Percentiles rank a stretch among this genome's conserved stretches.
Evolutionary conservation across 2,329 filamentous ascomycete genomes (phyloP).

Genomic region (Pseudogymnoascus sp.): DNA sequence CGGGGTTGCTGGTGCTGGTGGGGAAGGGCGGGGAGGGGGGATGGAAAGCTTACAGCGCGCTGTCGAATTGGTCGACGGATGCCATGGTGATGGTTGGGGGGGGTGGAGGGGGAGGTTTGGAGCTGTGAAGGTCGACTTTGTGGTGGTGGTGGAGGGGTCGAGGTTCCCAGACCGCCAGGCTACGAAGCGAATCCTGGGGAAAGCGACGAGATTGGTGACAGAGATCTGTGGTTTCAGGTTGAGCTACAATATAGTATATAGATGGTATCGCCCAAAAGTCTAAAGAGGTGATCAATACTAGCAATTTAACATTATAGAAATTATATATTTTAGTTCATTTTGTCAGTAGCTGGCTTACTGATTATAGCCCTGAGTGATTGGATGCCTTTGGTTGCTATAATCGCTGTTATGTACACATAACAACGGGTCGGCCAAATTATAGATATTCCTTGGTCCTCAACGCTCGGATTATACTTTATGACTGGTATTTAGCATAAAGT

Average conservation of each 20-base stretch:
- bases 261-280: no score
- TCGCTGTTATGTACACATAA: background rate
- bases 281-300: no score
- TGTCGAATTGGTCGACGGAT: constrained; percentile 29
- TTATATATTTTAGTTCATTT: no score
- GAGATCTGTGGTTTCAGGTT: no score
- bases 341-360: no score
- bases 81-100: constrained; percentile 23
- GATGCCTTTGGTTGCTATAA: background rate
- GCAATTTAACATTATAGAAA: no score
- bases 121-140: background rate
- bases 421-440: background rate
- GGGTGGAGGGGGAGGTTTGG: constrained; percentile 5
- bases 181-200: constrained; percentile 2
- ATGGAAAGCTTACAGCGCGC: constrained; percentile 26
- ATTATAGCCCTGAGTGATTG: background rate
- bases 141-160: constrained; percentile 18
- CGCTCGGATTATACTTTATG: background rate
- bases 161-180: constrained; percentile 10
- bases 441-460: background rate
- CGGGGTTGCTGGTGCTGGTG: background rate
- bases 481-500: background rate
- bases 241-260: no score
- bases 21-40: background rate
- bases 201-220: background rate